These are phyloP conservation scores for Colletotrichum falcatum DNA, from an alignment of 2,329 filamentous ascomycete genomes.

Conservation along the genomic window DNA sequence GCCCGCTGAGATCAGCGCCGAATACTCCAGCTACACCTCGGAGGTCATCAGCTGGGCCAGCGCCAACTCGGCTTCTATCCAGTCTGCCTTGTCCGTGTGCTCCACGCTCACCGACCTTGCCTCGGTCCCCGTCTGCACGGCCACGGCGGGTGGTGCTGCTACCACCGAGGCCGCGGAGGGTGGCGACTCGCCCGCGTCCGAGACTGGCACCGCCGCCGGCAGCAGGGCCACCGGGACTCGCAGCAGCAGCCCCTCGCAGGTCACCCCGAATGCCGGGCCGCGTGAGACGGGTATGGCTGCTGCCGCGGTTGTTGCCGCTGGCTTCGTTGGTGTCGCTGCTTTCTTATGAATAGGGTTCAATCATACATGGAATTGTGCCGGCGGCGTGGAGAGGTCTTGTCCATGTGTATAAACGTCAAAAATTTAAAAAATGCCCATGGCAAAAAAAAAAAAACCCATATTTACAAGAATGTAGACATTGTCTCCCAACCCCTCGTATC, in stretches of 20 bases:
- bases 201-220: conserved; percentile 1
- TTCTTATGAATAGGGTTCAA: conserved; percentile 41
- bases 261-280: conserved; percentile 38
- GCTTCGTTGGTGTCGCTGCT: conserved; percentile 45
- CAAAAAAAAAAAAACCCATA: too few relatives aligned
- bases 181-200: not conserved
- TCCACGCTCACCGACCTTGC: conserved; percentile 41
- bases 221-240: conserved; percentile 13
- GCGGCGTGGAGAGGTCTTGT: not conserved
- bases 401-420: not conserved
- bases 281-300: conserved; percentile 45
- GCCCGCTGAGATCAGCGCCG: conserved; percentile 43
- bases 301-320: conserved; percentile 44
- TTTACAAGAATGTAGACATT: conserved; percentile 22
- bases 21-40: conserved; percentile 43
- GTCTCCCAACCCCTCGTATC: not conserved
- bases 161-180: not conserved
- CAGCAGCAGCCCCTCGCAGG: conserved; percentile 1
- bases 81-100: conserved; percentile 45
- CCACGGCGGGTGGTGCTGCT: not conserved
- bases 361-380: not conserved
- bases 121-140: conserved; percentile 24
- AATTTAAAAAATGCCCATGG: not conserved
- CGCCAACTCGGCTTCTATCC: conserved; percentile 42
- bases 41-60: conserved; percentile 44